Conservation (phyloP, 106 monocot genomes). For the Dendrobium huoshanense region DNA sequence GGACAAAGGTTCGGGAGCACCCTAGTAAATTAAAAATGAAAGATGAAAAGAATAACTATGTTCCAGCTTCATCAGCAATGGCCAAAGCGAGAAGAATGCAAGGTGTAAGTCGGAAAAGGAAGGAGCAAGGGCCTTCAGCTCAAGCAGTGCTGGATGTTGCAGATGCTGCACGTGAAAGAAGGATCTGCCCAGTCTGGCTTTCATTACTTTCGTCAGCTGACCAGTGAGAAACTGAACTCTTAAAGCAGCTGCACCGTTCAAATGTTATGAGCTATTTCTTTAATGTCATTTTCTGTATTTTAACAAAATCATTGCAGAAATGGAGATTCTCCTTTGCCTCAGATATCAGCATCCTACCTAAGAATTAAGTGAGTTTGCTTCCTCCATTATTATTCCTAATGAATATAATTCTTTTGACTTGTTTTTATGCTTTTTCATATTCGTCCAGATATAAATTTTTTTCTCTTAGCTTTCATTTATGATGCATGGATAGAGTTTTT, state of each 20-base stretch:
- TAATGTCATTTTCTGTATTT: neutral
- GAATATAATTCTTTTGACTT: neutral
- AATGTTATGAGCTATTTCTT: neutral
- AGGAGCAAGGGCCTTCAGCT: slow-evolving; percentile 33
- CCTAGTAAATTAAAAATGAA: slow-evolving; percentile 30
- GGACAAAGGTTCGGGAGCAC: slow-evolving; percentile 19
- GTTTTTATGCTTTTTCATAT: neutral
- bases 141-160: slow-evolving; percentile 44
- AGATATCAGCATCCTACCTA: slow-evolving; percentile 55
- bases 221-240: slow-evolving; percentile 36
- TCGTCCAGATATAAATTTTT: too few relatives aligned
- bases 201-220: slow-evolving; percentile 55
- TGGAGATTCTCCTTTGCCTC: slow-evolving; percentile 50
- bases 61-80: slow-evolving; percentile 12
- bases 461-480: too few relatives aligned
- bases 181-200: slow-evolving; percentile 59
- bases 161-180: slow-evolving; percentile 37
- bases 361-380: slow-evolving; percentile 63
- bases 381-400: neutral
- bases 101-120: slow-evolving; percentile 36
- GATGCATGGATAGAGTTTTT: too few relatives aligned
- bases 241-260: neutral
- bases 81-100: slow-evolving; percentile 33
- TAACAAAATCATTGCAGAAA: slow-evolving; percentile 40
- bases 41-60: slow-evolving; percentile 38